phyloP scores from a whole-genome alignment of 768 basidiomycete species.

The Lactarius sp. region DNA sequence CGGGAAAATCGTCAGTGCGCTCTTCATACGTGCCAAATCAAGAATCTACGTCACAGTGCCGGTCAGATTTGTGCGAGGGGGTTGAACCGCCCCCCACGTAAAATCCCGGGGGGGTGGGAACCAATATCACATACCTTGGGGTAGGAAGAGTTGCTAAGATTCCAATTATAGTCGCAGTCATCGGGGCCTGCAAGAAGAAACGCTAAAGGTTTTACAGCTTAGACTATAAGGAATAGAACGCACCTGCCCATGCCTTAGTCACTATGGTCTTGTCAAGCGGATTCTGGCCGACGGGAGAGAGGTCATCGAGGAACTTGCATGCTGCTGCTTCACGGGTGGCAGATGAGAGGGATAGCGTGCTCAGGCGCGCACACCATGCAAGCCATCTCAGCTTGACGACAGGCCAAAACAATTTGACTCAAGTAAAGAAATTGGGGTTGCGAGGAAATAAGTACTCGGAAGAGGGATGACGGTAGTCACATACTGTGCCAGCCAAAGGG shows the following conservation, averaged over 20 bases:
- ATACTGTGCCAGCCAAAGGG: conserved; percentile 26
- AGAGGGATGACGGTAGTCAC: background rate
- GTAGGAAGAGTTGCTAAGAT: conserved; percentile 80
- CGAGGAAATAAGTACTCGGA: background rate
- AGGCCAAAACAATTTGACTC: conserved; percentile 20
- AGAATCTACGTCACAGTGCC: conserved; percentile 27
- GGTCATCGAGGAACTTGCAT: conserved; percentile 13
- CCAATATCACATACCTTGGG: conserved; percentile 48
- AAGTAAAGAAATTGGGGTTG: background rate
- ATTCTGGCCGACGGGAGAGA: conserved; percentile 26
- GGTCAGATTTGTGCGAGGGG: too few relatives aligned
- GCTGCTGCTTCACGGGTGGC: background rate
- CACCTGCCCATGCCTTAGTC: conserved; percentile 26
- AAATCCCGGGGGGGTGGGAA: background rate
- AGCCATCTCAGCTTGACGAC: conserved; percentile 6
- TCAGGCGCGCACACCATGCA: conserved; percentile 6
- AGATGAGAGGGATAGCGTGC: conserved; percentile 9
- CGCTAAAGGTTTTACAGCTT: background rate
- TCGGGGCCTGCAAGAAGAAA: conserved; percentile 47
- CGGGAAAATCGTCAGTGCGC: conserved; percentile 48
- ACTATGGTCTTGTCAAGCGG: conserved; percentile 27
- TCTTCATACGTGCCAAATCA: conserved; percentile 40
- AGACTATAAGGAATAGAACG: background rate
- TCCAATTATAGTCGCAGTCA: conserved; percentile 68
- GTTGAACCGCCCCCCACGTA: too few relatives aligned